These are phyloP conservation scores for Domatiomyces catenatus DNA, from an alignment of 2,329 filamentous ascomycete genomes.

Conservation along the genomic window DNA sequence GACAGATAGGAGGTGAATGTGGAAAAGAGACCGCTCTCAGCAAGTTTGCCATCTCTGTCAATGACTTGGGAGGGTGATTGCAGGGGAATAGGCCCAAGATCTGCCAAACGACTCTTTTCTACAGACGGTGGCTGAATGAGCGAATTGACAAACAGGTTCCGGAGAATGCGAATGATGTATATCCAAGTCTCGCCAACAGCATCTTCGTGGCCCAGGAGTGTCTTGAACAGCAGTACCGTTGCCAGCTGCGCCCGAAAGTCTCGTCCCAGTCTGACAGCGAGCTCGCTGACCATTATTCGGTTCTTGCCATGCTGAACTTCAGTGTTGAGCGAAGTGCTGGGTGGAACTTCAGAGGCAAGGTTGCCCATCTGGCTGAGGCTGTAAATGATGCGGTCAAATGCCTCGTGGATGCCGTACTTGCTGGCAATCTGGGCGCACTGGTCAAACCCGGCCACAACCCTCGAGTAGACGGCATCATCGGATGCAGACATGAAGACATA, in stretches of 20 bases:
- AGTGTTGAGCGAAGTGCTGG: conserved; percentile 80
- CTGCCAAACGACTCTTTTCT: conserved; percentile 18
- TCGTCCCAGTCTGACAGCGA: conserved; percentile 86
- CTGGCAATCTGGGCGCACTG: conserved; percentile 89
- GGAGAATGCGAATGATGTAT: conserved; percentile 75
- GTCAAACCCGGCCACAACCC: conserved; percentile 87
- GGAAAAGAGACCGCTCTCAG: conserved; percentile 76
- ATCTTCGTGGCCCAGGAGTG: conserved; percentile 70
- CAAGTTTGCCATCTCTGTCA: conserved; percentile 63
- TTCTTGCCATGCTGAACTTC: conserved; percentile 85
- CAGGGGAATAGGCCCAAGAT: conserved; percentile 68
- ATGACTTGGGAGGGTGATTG: conserved; percentile 87
- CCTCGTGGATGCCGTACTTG: conserved; percentile 67
- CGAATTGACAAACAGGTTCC: conserved; percentile 93
- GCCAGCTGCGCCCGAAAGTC: conserved; percentile 89
- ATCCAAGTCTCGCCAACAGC: conserved; percentile 45
- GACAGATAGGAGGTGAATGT: conserved; percentile 93
- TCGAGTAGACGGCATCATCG: conserved; percentile 85
- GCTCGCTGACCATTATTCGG: conserved; percentile 95
- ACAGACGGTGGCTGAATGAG: conserved; percentile 57
- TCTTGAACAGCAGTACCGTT: conserved; percentile 85
- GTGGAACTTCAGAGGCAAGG: conserved; percentile 56
- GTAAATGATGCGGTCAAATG: conserved; percentile 82
- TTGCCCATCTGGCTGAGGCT: conserved; percentile 84
- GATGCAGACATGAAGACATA: conserved; percentile 99